Evolutionary conservation across 768 basidiomycete genomes (phyloP).

Genomic region (Russula abietina): DNA sequence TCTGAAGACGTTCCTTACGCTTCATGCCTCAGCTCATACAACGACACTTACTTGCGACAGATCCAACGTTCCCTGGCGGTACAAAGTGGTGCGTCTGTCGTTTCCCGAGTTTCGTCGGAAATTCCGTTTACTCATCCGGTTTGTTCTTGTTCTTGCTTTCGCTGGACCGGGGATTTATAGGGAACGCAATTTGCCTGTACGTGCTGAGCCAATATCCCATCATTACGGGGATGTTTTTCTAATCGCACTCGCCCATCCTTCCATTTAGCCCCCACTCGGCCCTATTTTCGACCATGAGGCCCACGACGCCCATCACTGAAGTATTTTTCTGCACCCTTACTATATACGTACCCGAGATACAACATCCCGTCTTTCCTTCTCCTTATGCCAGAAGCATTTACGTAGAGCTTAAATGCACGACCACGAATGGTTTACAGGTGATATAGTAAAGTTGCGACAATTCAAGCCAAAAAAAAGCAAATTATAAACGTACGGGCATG

Average conservation of each 20-base stretch:
- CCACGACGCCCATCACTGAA: constrained; percentile 16
- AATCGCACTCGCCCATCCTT: not conserved
- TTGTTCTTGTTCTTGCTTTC: constrained; percentile 1
- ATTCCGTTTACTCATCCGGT: constrained; percentile 9
- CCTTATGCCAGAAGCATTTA: not conserved
- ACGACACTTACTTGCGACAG: constrained; percentile 36
- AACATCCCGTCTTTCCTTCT: too few species aligned
- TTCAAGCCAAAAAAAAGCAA: constrained; percentile 9
- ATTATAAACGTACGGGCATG: constrained; percentile 3
- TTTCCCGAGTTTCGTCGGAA: not conserved
- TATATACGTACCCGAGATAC: not conserved
- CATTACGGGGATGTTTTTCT: not conserved
- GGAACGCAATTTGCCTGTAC: constrained; percentile 79
- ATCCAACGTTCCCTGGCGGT: constrained; percentile 77
- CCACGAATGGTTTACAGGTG: not conserved
- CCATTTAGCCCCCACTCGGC: constrained; percentile 19
- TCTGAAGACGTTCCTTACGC: not conserved
- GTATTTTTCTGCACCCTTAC: not conserved
- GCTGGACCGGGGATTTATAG: constrained; percentile 32
- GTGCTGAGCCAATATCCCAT: constrained; percentile 27
- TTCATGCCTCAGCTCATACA: constrained; percentile 4
- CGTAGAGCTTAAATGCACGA: not conserved
- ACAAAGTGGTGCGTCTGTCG: constrained; percentile 82
- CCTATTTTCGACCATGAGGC: constrained; percentile 26
- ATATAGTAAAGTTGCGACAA: constrained; percentile 3